Evolutionary conservation across 441 rosid species (phyloP).

Genomic region (Heliophila coronopifolia): DNA sequence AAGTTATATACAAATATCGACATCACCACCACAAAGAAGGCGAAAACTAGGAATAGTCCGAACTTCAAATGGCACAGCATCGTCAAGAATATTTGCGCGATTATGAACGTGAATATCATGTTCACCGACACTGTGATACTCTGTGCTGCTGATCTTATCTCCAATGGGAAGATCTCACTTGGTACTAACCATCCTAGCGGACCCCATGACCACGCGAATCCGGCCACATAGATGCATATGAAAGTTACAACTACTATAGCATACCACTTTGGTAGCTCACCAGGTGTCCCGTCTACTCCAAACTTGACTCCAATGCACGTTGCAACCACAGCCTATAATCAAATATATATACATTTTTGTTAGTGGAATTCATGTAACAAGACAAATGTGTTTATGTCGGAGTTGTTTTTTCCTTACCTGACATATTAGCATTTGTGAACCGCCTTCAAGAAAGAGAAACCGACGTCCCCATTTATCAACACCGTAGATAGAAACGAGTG

Average conservation of each 20-base stretch:
- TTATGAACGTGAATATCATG: conserved; percentile 47
- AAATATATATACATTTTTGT: too few species aligned
- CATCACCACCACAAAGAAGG: conserved; percentile 55
- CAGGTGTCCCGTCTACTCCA: conserved; percentile 45
- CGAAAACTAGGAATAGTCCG: conserved; percentile 61
- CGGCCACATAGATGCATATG: conserved; percentile 49
- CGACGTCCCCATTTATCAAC: conserved; percentile 44
- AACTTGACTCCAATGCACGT: conserved; percentile 47
- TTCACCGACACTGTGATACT: conserved; percentile 53
- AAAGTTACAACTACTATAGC: conserved; percentile 41
- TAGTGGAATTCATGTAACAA: too few species aligned
- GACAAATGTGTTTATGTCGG: too few species aligned
- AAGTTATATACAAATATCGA: conserved; percentile 44
- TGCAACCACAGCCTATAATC: conserved; percentile 33
- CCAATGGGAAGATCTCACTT: conserved; percentile 63
- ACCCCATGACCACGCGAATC: conserved; percentile 76
- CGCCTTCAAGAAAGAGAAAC: conserved; percentile 36
- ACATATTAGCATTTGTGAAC: conserved; percentile 42
- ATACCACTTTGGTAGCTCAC: conserved; percentile 37
- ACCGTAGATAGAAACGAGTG: conserved; percentile 37
- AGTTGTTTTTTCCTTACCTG: conserved; percentile 25
- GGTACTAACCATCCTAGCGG: conserved; percentile 67
- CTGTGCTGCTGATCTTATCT: conserved; percentile 62
- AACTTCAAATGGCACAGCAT: conserved; percentile 63
- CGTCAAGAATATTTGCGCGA: conserved; percentile 47